Percentiles rank a stretch among this genome's conserved stretches.
Conservation (phyloP, 2,329 filamentous ascomycete species). For the Periconia sp. region DNA sequence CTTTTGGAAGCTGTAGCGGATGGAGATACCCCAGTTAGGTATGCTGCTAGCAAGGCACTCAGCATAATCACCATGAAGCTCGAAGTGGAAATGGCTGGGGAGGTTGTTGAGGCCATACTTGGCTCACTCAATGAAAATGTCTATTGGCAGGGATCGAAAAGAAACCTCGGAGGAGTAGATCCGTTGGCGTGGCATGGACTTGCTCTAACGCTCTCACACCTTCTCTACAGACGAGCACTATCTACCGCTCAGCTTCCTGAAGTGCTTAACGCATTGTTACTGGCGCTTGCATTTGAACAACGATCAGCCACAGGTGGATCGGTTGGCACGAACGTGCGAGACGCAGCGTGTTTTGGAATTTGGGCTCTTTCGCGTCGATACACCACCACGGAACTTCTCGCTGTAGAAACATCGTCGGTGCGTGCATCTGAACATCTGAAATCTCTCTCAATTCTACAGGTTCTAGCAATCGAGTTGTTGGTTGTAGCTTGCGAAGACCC, state of each 20-base stretch:
- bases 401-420: conserved; percentile 53
- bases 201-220: conserved; percentile 81
- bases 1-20: conserved; percentile 79
- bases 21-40: conserved; percentile 85
- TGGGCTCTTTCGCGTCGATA: conserved; percentile 92
- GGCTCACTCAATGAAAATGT: conserved; percentile 66
- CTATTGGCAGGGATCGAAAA: conserved; percentile 54
- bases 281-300: conserved; percentile 86
- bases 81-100: conserved; percentile 75
- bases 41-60: conserved; percentile 89
- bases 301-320: conserved; percentile 81
- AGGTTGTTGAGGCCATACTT: conserved; percentile 85
- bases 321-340: conserved; percentile 85
- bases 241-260: conserved; percentile 69
- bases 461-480: conserved; percentile 79
- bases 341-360: conserved; percentile 94
- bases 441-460: conserved; percentile 62
- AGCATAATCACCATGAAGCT: conserved; percentile 83
- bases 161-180: conserved; percentile 75
- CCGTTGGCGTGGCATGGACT: conserved; percentile 89
- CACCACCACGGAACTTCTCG: conserved; percentile 72
- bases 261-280: conserved; percentile 74
- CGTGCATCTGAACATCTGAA: conserved; percentile 47
- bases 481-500: conserved; percentile 83
- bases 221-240: conserved; percentile 82